Conservation (phyloP, 2,329 filamentous ascomycete genomes). For the Alternaria panax region DNA sequence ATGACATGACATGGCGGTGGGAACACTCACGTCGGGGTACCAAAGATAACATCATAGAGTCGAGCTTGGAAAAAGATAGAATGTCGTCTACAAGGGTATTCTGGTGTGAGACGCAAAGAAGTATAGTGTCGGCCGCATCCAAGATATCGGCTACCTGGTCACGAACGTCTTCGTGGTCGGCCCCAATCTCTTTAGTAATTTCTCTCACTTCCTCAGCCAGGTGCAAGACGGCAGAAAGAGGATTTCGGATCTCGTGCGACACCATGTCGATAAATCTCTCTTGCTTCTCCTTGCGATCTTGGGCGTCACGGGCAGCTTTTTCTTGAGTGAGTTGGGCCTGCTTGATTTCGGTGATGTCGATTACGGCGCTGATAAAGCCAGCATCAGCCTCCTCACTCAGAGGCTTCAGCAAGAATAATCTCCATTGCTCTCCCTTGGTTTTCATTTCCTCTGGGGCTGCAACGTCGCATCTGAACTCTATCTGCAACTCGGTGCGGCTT, state of each 20-base stretch:
- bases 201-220: slow-evolving; percentile 54
- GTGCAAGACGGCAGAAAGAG: slow-evolving; percentile 52
- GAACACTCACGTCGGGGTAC: slow-evolving; percentile 37
- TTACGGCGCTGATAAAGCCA: slow-evolving; percentile 56
- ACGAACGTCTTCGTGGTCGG: slow-evolving; percentile 22
- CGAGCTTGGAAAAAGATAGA: slow-evolving; percentile 57
- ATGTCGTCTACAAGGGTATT: slow-evolving; percentile 58
- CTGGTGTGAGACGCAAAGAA: slow-evolving; percentile 55
- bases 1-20: slow-evolving; percentile 1
- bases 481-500: slow-evolving; percentile 48
- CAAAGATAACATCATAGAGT: slow-evolving; percentile 55
- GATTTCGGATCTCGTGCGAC: slow-evolving; percentile 52
- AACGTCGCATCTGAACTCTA: slow-evolving; percentile 53
- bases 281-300: slow-evolving; percentile 55
- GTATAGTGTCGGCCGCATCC: slow-evolving; percentile 51
- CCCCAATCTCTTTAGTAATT: slow-evolving; percentile 35
- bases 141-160: slow-evolving; percentile 40
- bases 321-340: slow-evolving; percentile 53
- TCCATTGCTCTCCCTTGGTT: slow-evolving; percentile 44
- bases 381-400: slow-evolving; percentile 53
- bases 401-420: slow-evolving; percentile 54
- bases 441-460: slow-evolving; percentile 33
- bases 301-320: slow-evolving; percentile 53
- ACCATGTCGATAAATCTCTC: slow-evolving; percentile 58
- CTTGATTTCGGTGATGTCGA: slow-evolving; percentile 57